A percentile compares a stretch with the other conserved stretches of the same genome.
These are phyloP conservation scores for Polymyxa betae DNA, from an alignment of 208 protist species.

Conservation along the genomic window DNA sequence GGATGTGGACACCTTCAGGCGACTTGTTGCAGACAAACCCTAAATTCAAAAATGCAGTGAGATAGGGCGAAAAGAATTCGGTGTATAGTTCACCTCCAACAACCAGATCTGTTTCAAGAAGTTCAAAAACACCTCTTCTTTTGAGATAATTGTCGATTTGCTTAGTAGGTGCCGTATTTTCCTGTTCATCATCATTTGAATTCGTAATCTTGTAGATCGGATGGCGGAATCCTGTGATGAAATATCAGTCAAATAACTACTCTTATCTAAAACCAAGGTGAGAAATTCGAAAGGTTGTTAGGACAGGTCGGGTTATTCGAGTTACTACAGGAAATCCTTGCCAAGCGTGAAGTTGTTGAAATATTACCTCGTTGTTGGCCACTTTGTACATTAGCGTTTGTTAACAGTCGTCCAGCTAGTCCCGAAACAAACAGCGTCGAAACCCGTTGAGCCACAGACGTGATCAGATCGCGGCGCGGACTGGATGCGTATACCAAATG, in stretches of 20 bases:
- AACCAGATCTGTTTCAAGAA: conserved; percentile 10
- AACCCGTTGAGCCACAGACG: conserved; percentile 4
- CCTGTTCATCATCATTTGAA: neutral
- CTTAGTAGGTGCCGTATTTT: neutral
- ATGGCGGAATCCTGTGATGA: neutral
- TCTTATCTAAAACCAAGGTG: no score
- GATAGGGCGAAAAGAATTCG: neutral
- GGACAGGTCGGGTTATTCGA: no score
- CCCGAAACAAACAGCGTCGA: neutral
- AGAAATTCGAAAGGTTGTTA: no score
- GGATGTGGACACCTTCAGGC: neutral
- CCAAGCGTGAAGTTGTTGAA: neutral
- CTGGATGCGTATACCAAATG: conserved; percentile 23
- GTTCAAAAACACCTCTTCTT: conserved; percentile 37
- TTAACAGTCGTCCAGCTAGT: conserved; percentile 2
- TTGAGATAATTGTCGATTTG: conserved; percentile 19
- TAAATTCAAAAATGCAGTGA: neutral
- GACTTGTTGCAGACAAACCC: conserved; percentile 41
- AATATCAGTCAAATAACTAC: no score
- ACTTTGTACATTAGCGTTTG: conserved; percentile 19
- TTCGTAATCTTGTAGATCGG: neutral
- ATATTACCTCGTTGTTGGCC: no score
- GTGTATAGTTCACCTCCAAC: neutral
- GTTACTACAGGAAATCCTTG: neutral
- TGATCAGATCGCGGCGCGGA: conserved; percentile 30